phyloP scores from a whole-genome alignment of 768 basidiomycete species.

The Suillus luteus region DNA sequence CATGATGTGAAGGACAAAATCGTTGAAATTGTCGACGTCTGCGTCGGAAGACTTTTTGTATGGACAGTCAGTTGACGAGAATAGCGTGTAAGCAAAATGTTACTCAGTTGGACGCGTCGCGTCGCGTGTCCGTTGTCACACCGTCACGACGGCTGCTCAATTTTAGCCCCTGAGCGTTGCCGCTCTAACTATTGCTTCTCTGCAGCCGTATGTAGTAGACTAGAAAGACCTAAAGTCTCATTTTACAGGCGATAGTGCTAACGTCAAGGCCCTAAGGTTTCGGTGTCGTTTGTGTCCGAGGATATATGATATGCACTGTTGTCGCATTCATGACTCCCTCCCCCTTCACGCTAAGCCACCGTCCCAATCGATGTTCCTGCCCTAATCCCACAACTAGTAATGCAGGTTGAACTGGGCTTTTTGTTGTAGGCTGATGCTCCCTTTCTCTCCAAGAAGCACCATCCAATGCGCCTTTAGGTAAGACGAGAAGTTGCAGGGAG shows the following conservation, averaged over 20 bases:
- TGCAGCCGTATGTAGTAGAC: background rate
- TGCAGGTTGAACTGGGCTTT: slow-evolving; percentile 30
- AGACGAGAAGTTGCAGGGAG: slow-evolving; percentile 77
- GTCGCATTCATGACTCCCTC: slow-evolving; percentile 73
- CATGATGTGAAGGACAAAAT: background rate
- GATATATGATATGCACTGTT: slow-evolving; percentile 59
- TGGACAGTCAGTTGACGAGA: background rate
- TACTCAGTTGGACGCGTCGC: slow-evolving; percentile 3
- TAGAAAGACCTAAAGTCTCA: slow-evolving; percentile 1
- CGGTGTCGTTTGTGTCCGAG: slow-evolving; percentile 33
- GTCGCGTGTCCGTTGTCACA: slow-evolving; percentile 3
- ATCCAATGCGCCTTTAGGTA: slow-evolving; percentile 44
- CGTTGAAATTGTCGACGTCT: background rate
- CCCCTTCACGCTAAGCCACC: slow-evolving; percentile 82
- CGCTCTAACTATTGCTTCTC: too few relatives aligned
- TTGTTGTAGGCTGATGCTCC: slow-evolving; percentile 15
- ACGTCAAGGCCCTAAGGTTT: background rate
- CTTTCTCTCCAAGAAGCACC: slow-evolving; percentile 44
- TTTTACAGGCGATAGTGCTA: background rate
- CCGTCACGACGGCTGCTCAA: background rate
- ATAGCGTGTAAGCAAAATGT: background rate
- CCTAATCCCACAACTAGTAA: slow-evolving; percentile 80
- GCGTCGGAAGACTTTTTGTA: background rate
- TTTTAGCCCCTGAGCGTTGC: background rate
- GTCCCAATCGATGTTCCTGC: slow-evolving; percentile 86